phyloP scores from a whole-genome alignment of 805 yeast genomes.

The Starmerella vaccinii region DNA sequence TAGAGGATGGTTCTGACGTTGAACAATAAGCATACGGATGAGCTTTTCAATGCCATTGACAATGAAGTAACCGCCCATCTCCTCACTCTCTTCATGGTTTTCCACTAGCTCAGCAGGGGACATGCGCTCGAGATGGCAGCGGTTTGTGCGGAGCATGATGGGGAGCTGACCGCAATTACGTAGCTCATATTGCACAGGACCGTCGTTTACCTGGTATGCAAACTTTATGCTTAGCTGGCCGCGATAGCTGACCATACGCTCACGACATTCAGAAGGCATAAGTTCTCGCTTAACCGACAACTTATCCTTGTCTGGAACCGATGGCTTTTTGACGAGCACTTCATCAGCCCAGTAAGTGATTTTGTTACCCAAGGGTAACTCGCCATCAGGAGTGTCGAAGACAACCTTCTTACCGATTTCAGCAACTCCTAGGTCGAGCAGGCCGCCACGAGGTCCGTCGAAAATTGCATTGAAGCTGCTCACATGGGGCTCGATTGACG shows the following conservation, averaged over 20 bases:
- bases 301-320: conserved; percentile 62
- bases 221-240: conserved; percentile 70
- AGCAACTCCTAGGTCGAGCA: conserved; percentile 70
- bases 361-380: conserved; percentile 67
- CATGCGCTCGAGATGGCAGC: conserved; percentile 80
- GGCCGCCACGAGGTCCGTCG: conserved; percentile 77
- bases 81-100: conserved; percentile 83
- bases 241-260: conserved; percentile 72
- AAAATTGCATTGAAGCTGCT: conserved; percentile 94
- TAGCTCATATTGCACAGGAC: conserved; percentile 64
- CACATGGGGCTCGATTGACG: conserved; percentile 89
- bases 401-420: conserved; percentile 82
- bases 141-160: conserved; percentile 77
- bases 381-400: conserved; percentile 65
- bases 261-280: conserved; percentile 82
- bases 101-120: conserved; percentile 74
- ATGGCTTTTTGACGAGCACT: conserved; percentile 78
- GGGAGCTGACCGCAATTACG: conserved; percentile 91
- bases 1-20: conserved; percentile 96
- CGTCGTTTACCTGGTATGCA: conserved; percentile 80
- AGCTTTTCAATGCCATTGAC: conserved; percentile 95
- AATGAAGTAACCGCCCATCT: conserved; percentile 90
- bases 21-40: conserved; percentile 94
- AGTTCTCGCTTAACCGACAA: conserved; percentile 66
- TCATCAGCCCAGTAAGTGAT: conserved; percentile 72